Conservation (phyloP, 2,329 filamentous ascomycete species). For the Phyllosticta citrichinensis region DNA sequence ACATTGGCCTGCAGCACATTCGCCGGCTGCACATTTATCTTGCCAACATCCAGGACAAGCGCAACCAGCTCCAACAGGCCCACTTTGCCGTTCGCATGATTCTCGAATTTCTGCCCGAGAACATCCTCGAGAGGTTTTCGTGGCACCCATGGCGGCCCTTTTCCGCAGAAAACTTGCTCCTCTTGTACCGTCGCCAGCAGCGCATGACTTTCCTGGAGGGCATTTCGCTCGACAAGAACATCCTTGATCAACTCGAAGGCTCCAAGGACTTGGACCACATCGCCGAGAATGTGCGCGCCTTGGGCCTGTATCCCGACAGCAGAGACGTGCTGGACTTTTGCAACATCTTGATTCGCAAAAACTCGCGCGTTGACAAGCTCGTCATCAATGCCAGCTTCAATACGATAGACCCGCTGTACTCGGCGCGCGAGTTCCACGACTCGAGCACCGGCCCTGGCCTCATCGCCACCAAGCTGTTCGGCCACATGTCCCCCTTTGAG, state of each 20-base stretch:
- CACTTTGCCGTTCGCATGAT: conserved; percentile 40
- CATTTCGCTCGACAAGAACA: conserved; percentile 34
- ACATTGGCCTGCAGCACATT: conserved; percentile 38
- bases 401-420: conserved; percentile 23
- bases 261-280: conserved; percentile 29
- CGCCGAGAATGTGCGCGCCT: conserved; percentile 33
- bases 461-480: conserved; percentile 37
- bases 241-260: conserved; percentile 33
- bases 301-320: conserved; percentile 39
- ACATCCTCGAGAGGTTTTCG: conserved; percentile 40
- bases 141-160: conserved; percentile 42
- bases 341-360: conserved; percentile 33
- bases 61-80: conserved; percentile 35
- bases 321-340: conserved; percentile 35
- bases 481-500: conserved; percentile 37
- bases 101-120: conserved; percentile 38
- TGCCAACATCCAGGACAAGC: conserved; percentile 34
- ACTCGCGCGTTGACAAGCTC: conserved; percentile 35
- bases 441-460: conserved; percentile 37
- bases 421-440: conserved; percentile 36
- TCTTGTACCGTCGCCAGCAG: conserved; percentile 40
- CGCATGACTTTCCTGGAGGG: conserved; percentile 40
- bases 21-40: conserved; percentile 38
- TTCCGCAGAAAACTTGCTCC: conserved; percentile 36
- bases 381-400: conserved; percentile 39